Percentiles rank a stretch among this genome's conserved stretches.
These are phyloP conservation scores for Fusarium siculi DNA, from an alignment of 2,329 filamentous ascomycete genomes.

Conservation along the genomic window DNA sequence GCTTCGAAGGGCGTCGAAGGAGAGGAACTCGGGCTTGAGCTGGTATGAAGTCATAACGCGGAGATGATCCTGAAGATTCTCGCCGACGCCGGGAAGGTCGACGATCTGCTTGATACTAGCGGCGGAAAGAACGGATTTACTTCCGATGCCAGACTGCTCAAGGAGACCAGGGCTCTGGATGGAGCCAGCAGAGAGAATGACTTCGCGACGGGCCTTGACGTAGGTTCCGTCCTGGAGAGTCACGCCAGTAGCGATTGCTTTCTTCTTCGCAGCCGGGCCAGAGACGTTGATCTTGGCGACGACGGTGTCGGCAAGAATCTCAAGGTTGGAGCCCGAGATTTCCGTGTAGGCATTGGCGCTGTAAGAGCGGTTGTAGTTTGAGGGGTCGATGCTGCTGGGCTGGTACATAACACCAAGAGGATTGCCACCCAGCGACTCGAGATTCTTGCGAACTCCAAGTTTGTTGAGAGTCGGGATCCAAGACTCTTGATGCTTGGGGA, in stretches of 20 bases:
- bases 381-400: slow-evolving; percentile 57
- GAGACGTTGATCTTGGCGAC: slow-evolving; percentile 35
- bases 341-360: slow-evolving; percentile 57
- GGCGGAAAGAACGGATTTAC: slow-evolving; percentile 56
- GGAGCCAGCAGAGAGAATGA: slow-evolving; percentile 54
- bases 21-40: slow-evolving; percentile 32
- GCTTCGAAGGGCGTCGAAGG: slow-evolving; percentile 32
- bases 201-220: slow-evolving; percentile 29
- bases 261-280: slow-evolving; percentile 31
- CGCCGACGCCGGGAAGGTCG: slow-evolving; percentile 66
- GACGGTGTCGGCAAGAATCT: slow-evolving; percentile 32
- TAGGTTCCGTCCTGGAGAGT: slow-evolving; percentile 20
- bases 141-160: slow-evolving; percentile 67
- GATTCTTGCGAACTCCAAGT: slow-evolving; percentile 50
- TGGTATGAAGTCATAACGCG: slow-evolving; percentile 50
- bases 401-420: slow-evolving; percentile 60
- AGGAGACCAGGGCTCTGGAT: slow-evolving; percentile 68
- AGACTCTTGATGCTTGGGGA: slow-evolving; percentile 54
- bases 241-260: slow-evolving; percentile 31
- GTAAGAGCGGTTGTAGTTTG: slow-evolving; percentile 60
- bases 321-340: slow-evolving; percentile 53
- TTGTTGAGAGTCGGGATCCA: slow-evolving; percentile 57
- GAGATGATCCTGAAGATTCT: slow-evolving; percentile 51
- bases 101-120: slow-evolving; percentile 59
- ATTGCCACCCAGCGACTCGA: slow-evolving; percentile 58